A percentile compares a stretch with the other conserved stretches of the same genome.
Conservation (phyloP, 176 grass and related monocot species). For the Ananas comosus region DNA sequence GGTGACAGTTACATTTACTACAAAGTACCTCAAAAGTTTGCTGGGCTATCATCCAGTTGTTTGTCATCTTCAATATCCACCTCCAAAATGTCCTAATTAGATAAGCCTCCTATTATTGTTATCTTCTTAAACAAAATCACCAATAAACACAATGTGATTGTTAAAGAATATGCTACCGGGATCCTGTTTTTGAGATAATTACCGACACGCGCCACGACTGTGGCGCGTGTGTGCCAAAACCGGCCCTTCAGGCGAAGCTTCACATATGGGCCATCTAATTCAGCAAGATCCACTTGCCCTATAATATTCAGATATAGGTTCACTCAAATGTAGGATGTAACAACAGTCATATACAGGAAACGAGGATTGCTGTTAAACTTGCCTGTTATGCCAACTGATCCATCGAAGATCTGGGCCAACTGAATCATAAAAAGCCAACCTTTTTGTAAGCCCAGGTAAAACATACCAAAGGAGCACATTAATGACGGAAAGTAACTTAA, state of each 20-base stretch:
- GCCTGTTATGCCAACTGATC: conserved; percentile 83
- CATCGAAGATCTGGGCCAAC: conserved; percentile 87
- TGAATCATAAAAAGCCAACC: conserved; percentile 24
- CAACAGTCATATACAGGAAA: not conserved
- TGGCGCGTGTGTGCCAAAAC: conserved; percentile 88
- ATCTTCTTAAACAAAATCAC: not conserved
- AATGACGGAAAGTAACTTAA: conserved; percentile 7
- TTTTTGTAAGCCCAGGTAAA: not conserved
- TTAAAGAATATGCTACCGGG: conserved; percentile 28
- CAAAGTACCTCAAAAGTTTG: too few species aligned
- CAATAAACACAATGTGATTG: not conserved
- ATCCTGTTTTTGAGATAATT: conserved; percentile 97
- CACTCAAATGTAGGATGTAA: too few species aligned
- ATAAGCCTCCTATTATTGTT: not conserved
- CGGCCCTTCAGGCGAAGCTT: conserved; percentile 82
- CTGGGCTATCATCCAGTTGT: conserved; percentile 21
- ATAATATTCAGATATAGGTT: not conserved
- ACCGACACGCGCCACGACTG: conserved; percentile 55
- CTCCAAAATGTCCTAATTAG: conserved; percentile 71
- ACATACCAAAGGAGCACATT: conserved; percentile 2
- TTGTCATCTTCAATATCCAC: conserved; percentile 90
- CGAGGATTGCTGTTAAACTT: not conserved
- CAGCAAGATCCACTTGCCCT: conserved; percentile 78
- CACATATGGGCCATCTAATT: conserved; percentile 93
- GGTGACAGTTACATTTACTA: too few species aligned